Base-by-base conservation (phyloP, 176 grass and related monocot genomes). In the Bothriochloa decipiens region DNA sequence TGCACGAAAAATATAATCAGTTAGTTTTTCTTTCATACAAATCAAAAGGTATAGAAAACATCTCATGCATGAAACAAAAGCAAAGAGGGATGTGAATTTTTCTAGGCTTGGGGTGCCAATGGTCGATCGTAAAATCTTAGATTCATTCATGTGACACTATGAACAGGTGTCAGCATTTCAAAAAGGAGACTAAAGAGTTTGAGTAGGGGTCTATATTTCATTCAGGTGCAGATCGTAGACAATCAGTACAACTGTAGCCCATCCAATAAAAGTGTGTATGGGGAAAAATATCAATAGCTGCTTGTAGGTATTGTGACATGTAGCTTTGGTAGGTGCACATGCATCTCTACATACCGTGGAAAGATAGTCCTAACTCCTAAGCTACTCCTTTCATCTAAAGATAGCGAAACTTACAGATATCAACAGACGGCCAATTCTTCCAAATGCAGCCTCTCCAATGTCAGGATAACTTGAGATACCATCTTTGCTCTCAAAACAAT, bases 401-500 rank as follows among this genome's bases (percentile, higher is more conserved):
- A 50, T 70, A 20, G 49, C 6, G 69, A 39, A 23, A 91, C 90
- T 91, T 87, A 95, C 96, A 62, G 91, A 95, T 73, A 98, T 86
- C 50, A 98, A 58, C 58, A 98, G 62, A 16, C 93, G 93, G 4
- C 96, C 96, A 67, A 93, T 85, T 91, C 79, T 89, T 64, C 92
- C 96, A 81, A 98, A 98, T 37, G 92, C 96, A 87, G 93, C 93
- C 88, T 98, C 93, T 13, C 93, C 96, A 47, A 98, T 98, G 87
- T 98, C 93, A 85, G 96, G 96, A 77, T 98, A 98, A 67, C 82
- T 93, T 49, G 81, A 82, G 87, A 98, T 89, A 11, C 96, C 96
- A 64, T 91, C 93, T 88, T 95, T 95, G 87, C 80, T 95, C 83
- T 98, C 96, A 9, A 98, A 95, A 78, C 96, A 95, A 39, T 95